phyloP scores from a whole-genome alignment of 331 rosid genomes.

The Saraca asoca region DNA sequence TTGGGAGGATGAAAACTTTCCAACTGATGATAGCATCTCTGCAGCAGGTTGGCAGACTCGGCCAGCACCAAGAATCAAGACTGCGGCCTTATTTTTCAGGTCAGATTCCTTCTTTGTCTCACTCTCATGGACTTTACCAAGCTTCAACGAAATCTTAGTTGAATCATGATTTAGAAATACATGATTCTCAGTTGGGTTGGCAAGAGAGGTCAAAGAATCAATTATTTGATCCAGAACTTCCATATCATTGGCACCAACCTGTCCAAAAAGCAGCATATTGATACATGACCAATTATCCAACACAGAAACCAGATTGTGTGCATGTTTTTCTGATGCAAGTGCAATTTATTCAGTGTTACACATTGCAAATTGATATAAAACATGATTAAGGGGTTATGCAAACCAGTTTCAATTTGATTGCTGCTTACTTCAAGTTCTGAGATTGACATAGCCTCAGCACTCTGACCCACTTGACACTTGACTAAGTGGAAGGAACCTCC shows the following conservation, averaged over 20 bases:
- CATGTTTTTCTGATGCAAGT: too few species aligned
- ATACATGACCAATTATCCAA: conserved; percentile 7
- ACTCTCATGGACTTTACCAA: conserved; percentile 64
- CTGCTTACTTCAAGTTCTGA: conserved; percentile 91
- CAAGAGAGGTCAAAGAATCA: conserved; percentile 73
- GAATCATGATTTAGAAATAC: conserved; percentile 43
- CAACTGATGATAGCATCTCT: conserved; percentile 66
- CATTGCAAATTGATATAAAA: conserved; percentile 17
- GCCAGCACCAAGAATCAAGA: conserved; percentile 94
- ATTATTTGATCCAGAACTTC: conserved; percentile 70
- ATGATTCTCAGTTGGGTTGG: conserved; percentile 53
- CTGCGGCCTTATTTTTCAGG: conserved; percentile 56
- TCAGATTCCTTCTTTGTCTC: conserved; percentile 46
- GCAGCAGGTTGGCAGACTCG: conserved; percentile 96
- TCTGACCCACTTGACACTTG: conserved; percentile 83
- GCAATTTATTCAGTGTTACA: too few species aligned
- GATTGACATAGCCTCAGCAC: conserved; percentile 61
- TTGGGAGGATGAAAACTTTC: conserved; percentile 48
- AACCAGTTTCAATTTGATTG: conserved; percentile 23
- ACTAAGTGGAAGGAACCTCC: conserved; percentile 89
- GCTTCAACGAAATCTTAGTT: conserved; percentile 56
- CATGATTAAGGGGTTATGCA: background rate
- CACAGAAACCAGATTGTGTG: background rate
- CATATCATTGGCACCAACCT: conserved; percentile 88
- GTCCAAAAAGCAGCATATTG: conserved; percentile 41